A percentile compares a stretch with the other conserved stretches of the same genome.
Conservation (phyloP, 2,329 filamentous ascomycete genomes). For the Elsinoe australis region DNA sequence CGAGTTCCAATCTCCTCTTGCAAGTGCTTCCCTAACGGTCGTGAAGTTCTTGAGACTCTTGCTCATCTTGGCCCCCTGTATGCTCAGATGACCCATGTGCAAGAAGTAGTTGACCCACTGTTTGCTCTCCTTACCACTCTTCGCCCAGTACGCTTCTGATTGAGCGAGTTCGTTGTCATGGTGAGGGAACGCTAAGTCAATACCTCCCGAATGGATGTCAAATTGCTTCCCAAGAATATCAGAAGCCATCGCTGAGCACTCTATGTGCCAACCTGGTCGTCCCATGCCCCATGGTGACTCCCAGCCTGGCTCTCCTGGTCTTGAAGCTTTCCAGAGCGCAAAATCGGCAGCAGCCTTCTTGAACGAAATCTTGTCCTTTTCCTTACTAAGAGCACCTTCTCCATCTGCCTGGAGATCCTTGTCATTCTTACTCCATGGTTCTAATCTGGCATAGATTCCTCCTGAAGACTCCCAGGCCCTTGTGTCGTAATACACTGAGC, state of each 20-base stretch:
- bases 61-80: slow-evolving; percentile 89
- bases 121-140: slow-evolving; percentile 32
- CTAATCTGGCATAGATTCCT: slow-evolving; percentile 75
- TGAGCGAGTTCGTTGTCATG: slow-evolving; percentile 91
- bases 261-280: slow-evolving; percentile 91
- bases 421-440: slow-evolving; percentile 79
- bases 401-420: slow-evolving; percentile 78
- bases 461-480: slow-evolving; percentile 73
- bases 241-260: slow-evolving; percentile 93
- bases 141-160: slow-evolving; percentile 71
- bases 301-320: slow-evolving; percentile 88
- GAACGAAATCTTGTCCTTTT: slow-evolving; percentile 41
- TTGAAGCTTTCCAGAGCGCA: slow-evolving; percentile 87
- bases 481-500: slow-evolving; percentile 93
- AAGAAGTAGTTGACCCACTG: slow-evolving; percentile 96
- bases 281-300: slow-evolving; percentile 79
- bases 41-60: slow-evolving; percentile 95
- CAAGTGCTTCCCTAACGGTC: slow-evolving; percentile 77
- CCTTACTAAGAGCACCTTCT: slow-evolving; percentile 66
- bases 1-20: slow-evolving; percentile 62
- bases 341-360: slow-evolving; percentile 81
- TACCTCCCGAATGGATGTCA: slow-evolving; percentile 88
- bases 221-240: slow-evolving; percentile 76
- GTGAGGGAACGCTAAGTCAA: slow-evolving; percentile 85
- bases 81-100: slow-evolving; percentile 87